phyloP scores from a whole-genome alignment of 2,329 filamentous ascomycete genomes.

The Dichotomopilus funicola region DNA sequence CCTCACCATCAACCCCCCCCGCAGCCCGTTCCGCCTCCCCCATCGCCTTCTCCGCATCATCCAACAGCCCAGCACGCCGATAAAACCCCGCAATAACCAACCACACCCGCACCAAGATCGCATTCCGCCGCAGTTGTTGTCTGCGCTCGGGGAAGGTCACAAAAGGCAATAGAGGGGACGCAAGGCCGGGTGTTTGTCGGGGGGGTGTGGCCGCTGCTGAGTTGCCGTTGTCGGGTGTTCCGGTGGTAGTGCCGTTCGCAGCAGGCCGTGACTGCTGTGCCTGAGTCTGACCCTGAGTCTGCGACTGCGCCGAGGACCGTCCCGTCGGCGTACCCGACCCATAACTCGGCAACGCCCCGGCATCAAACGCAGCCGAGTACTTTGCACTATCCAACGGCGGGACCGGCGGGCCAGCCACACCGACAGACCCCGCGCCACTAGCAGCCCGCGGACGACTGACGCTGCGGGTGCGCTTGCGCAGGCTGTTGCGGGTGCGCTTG shows the following conservation, averaged over 20 bases:
- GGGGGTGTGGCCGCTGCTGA: too few species aligned
- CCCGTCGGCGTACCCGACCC: constrained; percentile 30
- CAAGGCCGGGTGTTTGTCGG: too few species aligned
- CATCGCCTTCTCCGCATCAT: constrained; percentile 74
- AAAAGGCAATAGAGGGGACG: constrained; percentile 41
- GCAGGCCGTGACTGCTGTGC: too few species aligned
- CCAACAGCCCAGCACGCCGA: constrained; percentile 68
- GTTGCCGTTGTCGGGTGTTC: too few species aligned
- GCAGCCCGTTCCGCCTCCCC: constrained; percentile 76
- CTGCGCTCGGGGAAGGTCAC: constrained; percentile 51
- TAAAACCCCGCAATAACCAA: constrained; percentile 86
- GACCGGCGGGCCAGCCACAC: constrained; percentile 35
- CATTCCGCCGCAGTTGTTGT: constrained; percentile 39
- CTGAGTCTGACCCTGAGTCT: too few species aligned
- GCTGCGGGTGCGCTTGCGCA: constrained; percentile 48
- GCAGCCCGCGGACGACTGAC: constrained; percentile 40
- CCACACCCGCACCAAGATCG: constrained; percentile 73
- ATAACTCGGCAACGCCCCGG: constrained; percentile 19
- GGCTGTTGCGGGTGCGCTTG: constrained; percentile 44
- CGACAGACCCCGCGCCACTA: constrained; percentile 39
- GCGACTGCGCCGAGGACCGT: constrained; percentile 25
- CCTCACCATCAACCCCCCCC: constrained; percentile 61
- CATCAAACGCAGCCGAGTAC: constrained; percentile 44
- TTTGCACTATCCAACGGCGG: constrained; percentile 46
- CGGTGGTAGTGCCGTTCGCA: too few species aligned